Conservation (phyloP, 2,329 filamentous ascomycete species). For the Monilinia laxa region DNA sequence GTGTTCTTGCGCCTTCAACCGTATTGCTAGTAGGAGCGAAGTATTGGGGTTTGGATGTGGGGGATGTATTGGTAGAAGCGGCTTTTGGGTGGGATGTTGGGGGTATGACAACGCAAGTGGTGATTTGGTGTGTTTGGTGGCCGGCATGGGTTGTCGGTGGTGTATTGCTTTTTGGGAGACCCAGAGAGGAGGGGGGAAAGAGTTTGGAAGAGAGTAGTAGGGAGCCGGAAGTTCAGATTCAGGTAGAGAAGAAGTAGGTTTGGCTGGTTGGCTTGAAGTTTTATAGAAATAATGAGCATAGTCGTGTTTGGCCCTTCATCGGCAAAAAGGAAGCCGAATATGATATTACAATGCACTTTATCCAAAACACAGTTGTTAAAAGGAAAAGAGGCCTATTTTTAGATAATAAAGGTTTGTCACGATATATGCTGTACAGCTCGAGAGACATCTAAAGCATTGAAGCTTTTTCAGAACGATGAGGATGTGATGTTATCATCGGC, state of each 20-base stretch:
- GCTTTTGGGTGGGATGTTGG: slow-evolving; percentile 87
- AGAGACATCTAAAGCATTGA: background rate
- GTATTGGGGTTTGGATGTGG: slow-evolving; percentile 51
- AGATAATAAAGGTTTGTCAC: background rate
- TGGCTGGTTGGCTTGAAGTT: background rate
- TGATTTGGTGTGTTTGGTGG: slow-evolving; percentile 96
- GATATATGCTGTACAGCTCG: background rate
- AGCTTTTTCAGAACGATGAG: background rate
- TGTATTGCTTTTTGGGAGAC: slow-evolving; percentile 52
- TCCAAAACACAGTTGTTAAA: background rate
- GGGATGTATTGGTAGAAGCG: slow-evolving; percentile 65
- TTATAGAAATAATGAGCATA: background rate
- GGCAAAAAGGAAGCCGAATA: background rate
- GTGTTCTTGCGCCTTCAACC: slow-evolving; percentile 59
- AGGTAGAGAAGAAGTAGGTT: background rate
- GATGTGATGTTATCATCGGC: background rate
- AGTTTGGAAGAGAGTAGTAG: background rate
- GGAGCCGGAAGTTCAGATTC: background rate
- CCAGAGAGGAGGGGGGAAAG: slow-evolving; percentile 22
- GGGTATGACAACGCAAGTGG: slow-evolving; percentile 84
- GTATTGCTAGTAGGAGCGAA: slow-evolving; percentile 51
- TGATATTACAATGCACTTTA: background rate
- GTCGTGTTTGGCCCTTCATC: background rate
- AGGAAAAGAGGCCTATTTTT: background rate
- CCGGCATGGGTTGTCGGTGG: slow-evolving; percentile 78